Conservation (phyloP, 352 stramenopile species). For the Pythium insidiosum region DNA sequence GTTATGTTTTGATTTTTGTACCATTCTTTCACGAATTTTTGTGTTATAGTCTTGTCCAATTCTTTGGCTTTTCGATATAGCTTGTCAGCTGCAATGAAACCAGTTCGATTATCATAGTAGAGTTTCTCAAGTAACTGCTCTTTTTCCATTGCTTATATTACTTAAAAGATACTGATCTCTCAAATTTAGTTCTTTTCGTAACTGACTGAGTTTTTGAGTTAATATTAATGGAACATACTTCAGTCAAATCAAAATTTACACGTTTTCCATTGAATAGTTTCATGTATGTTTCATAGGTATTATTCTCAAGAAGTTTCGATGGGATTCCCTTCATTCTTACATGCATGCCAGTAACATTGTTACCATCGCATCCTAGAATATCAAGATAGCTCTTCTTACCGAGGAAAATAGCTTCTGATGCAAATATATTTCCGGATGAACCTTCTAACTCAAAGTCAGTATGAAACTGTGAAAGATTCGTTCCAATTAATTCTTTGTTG, state of each 20-base stretch:
- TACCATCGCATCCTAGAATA: slow-evolving; percentile 9
- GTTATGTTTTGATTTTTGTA: slow-evolving; percentile 11
- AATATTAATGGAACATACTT: slow-evolving; percentile 6
- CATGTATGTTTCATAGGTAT: slow-evolving; percentile 8
- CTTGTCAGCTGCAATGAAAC: slow-evolving; percentile 13
- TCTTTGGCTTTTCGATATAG: slow-evolving; percentile 18
- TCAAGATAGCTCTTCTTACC: too few species aligned
- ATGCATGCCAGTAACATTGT: slow-evolving; percentile 8
- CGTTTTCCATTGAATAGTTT: slow-evolving; percentile 5
- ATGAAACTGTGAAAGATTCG: slow-evolving; percentile 5
- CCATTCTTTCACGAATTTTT: slow-evolving; percentile 19
- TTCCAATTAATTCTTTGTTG: slow-evolving; percentile 6
- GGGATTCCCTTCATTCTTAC: too few species aligned
- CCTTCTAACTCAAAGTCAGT: slow-evolving; percentile 7
- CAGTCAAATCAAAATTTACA: slow-evolving; percentile 3
- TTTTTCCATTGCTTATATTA: too few species aligned
- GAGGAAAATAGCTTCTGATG: slow-evolving; percentile 9
- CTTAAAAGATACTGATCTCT: slow-evolving; percentile 1
- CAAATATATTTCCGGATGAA: slow-evolving; percentile 6
- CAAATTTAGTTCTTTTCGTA: slow-evolving; percentile 4
- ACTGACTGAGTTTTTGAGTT: slow-evolving; percentile 7
- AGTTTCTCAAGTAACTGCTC: too few species aligned
- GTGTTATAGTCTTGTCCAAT: slow-evolving; percentile 8
- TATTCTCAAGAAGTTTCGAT: too few species aligned
- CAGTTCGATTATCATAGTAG: slow-evolving; percentile 19